Evolutionary conservation across 148 eudicot genomes (phyloP).

Genomic region (Silene latifolia): DNA sequence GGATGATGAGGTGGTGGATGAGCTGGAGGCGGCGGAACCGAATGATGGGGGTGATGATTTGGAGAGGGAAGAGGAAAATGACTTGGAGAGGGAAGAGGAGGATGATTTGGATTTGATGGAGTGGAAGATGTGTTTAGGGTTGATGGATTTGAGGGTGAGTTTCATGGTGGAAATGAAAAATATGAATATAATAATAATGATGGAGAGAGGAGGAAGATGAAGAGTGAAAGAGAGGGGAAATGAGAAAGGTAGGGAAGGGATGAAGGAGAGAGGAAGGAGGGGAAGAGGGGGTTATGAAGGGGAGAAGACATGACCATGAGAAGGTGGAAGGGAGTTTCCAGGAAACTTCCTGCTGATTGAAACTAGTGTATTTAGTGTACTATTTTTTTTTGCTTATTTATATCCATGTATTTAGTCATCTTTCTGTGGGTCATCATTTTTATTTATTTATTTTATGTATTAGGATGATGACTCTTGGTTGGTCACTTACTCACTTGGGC

Average conservation of each 20-base stretch:
- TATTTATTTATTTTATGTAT: too few relatives aligned
- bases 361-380: background rate
- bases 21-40: slow-evolving; percentile 27
- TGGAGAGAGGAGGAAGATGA: too few relatives aligned
- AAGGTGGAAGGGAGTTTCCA: slow-evolving; percentile 18
- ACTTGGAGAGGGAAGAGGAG: slow-evolving; percentile 34
- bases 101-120: slow-evolving; percentile 21
- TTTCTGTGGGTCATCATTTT: too few relatives aligned
- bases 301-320: slow-evolving; percentile 25
- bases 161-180: slow-evolving; percentile 36
- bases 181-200: background rate
- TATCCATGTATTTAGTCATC: too few relatives aligned
- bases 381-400: too few relatives aligned
- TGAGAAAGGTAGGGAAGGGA: background rate
- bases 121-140: slow-evolving; percentile 43
- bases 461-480: too few relatives aligned
- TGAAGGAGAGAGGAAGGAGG: slow-evolving; percentile 32
- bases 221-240: background rate
- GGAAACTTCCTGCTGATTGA: slow-evolving; percentile 23
- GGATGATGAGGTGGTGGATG: slow-evolving; percentile 28
- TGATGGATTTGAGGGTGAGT: slow-evolving; percentile 28
- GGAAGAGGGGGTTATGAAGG: slow-evolving; percentile 26
- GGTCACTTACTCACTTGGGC: too few relatives aligned
- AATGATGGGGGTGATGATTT: slow-evolving; percentile 45
- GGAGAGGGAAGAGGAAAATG: slow-evolving; percentile 33